These are phyloP conservation scores for Turritis glabra DNA, from an alignment of 345 rosid genomes.

Conservation along the genomic window DNA sequence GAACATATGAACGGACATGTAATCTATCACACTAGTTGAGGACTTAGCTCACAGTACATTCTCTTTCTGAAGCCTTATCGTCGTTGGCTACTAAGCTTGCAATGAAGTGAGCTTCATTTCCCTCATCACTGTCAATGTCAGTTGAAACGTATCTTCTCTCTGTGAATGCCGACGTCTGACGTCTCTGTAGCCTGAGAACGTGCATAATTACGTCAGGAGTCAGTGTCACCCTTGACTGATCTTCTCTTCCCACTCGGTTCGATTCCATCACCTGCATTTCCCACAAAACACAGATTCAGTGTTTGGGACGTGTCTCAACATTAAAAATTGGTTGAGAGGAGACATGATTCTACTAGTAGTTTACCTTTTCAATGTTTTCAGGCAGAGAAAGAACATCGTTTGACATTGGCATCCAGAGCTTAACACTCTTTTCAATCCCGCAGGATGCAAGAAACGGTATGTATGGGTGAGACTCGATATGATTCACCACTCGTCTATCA, in stretches of 20 bases:
- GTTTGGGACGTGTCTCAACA: not conserved
- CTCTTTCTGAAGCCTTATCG: constrained; percentile 31
- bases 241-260: constrained; percentile 56
- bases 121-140: constrained; percentile 48
- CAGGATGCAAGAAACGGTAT: constrained; percentile 54
- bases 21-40: not conserved
- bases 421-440: constrained; percentile 58
- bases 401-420: constrained; percentile 56
- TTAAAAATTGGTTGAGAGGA: constrained; percentile 3
- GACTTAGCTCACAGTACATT: constrained; percentile 37
- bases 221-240: constrained; percentile 46
- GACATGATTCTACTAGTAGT: not conserved
- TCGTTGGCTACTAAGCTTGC: constrained; percentile 19
- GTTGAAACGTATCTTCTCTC: constrained; percentile 53
- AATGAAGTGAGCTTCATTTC: constrained; percentile 37
- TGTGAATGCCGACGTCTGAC: constrained; percentile 48
- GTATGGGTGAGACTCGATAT: constrained; percentile 57
- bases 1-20: not conserved
- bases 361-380: constrained; percentile 50
- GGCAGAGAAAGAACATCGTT: constrained; percentile 44
- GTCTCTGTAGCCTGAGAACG: constrained; percentile 62
- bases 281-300: constrained; percentile 18
- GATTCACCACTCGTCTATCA: constrained; percentile 59
- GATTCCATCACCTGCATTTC: constrained; percentile 59
- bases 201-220: constrained; percentile 74